phyloP scores from a whole-genome alignment of 495 filamentous ascomycete species.

The Thermochaetoides thermophila region DNA sequence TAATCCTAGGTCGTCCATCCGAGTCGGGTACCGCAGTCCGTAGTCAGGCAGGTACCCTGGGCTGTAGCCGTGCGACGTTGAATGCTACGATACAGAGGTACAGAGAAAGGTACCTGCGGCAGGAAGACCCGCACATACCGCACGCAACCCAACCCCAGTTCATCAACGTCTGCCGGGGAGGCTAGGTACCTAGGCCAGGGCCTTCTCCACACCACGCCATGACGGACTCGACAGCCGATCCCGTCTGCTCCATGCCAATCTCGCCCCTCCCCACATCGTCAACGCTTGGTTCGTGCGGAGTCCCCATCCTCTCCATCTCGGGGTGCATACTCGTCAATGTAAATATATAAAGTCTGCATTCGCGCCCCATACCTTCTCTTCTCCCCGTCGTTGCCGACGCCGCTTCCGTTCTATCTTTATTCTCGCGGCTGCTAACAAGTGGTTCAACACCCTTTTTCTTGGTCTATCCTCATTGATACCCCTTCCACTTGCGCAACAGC shows the following conservation, averaged over 20 bases:
- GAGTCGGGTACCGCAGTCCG: no score
- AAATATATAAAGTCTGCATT: conserved; percentile 24
- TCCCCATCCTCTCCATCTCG: conserved; percentile 17
- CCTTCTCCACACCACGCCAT: conserved; percentile 20
- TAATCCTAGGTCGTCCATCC: no score
- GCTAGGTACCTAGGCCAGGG: no score
- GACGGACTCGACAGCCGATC: conserved; percentile 12
- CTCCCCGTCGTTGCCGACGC: conserved; percentile 15
- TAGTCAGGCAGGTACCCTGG: no score
- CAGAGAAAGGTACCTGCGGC: no score
- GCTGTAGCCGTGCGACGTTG: no score
- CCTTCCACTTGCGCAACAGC: conserved; percentile 1
- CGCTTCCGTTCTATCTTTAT: conserved; percentile 14
- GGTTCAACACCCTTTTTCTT: conserved; percentile 3
- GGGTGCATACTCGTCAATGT: conserved; percentile 11
- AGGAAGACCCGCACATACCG: no score
- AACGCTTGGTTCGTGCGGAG: no score
- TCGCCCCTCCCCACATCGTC: conserved; percentile 16
- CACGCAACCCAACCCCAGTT: conserved; percentile 3
- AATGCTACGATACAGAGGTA: no score
- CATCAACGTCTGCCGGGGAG: no score
- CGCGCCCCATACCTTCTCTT: conserved; percentile 18
- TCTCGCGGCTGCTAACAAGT: conserved; percentile 6
- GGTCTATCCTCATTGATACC: neutral
- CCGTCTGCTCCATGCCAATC: conserved; percentile 14